Base-by-base conservation (phyloP, 441 rosid genomes). In the Biscutella laevigata region DNA sequence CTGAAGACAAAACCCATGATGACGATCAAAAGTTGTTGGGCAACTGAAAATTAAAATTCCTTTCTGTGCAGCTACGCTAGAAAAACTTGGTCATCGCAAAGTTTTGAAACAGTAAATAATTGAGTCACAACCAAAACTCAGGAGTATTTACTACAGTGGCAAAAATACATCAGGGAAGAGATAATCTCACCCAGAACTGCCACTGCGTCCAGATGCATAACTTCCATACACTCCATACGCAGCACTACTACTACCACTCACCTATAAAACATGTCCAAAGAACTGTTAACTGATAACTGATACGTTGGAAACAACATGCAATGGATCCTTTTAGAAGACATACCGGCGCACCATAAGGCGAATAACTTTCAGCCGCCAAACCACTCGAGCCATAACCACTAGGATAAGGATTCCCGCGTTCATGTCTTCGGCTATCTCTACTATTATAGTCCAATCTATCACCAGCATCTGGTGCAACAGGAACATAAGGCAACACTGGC, bases 401-500 rank as follows among this genome's bases (percentile, higher is more conserved):
- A 74, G 86, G 69, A 66, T 81, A 84, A 59, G 74, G 74, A 71
- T 74, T 80, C 12, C 86, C 84, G 17, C 83, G 95, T 9, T 73
- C 80, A 59, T 67, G 77, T 65, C 90, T 86, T 80, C 76, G 78
- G 70, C 71, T 72, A 48, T 86, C 96, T 68, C 96, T 83, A 47
- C 78, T 45, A 51, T 57, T 64, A 44, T 68, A 68, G 36, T 51
- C 64, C 12, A 68, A 49, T 38, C 72, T 56, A 37, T 62, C 61
- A 45, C 32, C 43, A 49, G 39, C 68, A 53, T 86, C 94, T 20
- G 81, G 62, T 62, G 94, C 74, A 64, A 86, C 74, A 17, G 94
- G 92, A 63, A 84, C 82, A 59, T 86, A 92, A 1, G 97, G 95
- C 45, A 86, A 69, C 60, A 88, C 92, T 13, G 95, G 99, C 55